These are phyloP conservation scores for Sesbania bispinosa DNA, from an alignment of 306 rosid genomes.

Conservation along the genomic window DNA sequence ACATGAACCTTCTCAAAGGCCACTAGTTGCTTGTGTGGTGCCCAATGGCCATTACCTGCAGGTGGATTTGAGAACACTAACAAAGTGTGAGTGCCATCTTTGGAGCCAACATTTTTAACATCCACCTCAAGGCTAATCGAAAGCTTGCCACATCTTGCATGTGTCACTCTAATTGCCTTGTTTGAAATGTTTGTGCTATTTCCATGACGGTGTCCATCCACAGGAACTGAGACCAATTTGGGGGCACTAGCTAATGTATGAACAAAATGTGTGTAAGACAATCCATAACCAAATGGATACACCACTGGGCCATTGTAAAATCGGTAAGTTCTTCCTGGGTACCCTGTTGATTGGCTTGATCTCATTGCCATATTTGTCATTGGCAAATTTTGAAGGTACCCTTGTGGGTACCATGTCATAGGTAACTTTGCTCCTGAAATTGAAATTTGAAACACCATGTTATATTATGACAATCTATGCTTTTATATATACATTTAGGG, in stretches of 20 bases:
- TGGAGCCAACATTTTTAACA: slow-evolving; percentile 59
- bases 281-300: slow-evolving; percentile 74
- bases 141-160: slow-evolving; percentile 55
- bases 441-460: neutral
- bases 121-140: slow-evolving; percentile 51
- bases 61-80: slow-evolving; percentile 71
- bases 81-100: slow-evolving; percentile 66
- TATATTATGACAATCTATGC: neutral
- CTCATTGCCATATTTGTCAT: slow-evolving; percentile 86
- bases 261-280: slow-evolving; percentile 57
- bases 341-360: slow-evolving; percentile 34
- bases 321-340: slow-evolving; percentile 82
- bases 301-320: slow-evolving; percentile 77
- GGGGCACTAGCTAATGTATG: slow-evolving; percentile 54
- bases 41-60: slow-evolving; percentile 45
- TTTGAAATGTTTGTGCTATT: slow-evolving; percentile 30
- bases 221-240: slow-evolving; percentile 38
- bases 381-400: slow-evolving; percentile 50
- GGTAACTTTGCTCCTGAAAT: slow-evolving; percentile 74
- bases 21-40: slow-evolving; percentile 59
- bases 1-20: slow-evolving; percentile 67
- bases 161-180: slow-evolving; percentile 72
- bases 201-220: slow-evolving; percentile 47
- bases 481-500: neutral
- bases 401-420: slow-evolving; percentile 85